Evolutionary conservation across 179 eudicot species (phyloP), one percentile per base, ranked within the genome.

Genomic region (Actinidia polygama): DNA sequence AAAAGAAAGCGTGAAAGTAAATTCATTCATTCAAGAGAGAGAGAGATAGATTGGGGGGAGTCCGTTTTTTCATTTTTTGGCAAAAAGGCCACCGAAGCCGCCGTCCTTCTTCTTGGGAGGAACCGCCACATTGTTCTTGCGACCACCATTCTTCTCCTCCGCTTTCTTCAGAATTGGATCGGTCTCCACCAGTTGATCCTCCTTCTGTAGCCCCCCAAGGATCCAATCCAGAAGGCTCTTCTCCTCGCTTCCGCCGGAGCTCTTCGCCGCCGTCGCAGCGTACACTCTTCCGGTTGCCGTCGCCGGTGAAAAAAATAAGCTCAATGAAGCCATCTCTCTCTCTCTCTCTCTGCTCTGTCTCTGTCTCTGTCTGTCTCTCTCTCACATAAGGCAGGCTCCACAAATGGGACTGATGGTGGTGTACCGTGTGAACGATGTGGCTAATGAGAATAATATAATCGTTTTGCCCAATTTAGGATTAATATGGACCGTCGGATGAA

Each of bases 91-190:
- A 15, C 94, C 97, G 79, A 89, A 85, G 21, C 93, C 79, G 50
- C 66, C 89, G 12, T 80, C 84, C 76, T 92, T 90, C 90, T 94
- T 94, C 94, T 91, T 93, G 44, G 87, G 86, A 40, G 90, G 96
- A 23, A 89, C 85, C 0, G 89, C 85, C n/a, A 86, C 92, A 0
- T 96, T 73, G 44, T 83, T 88, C 79, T 88, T 92, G 36, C 84
- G 82, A 70, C 87, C 85, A 66, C 77, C 85, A 8, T 75, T 78
- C 86, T 88, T 91, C 6, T 81, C 95, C 61, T 93, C 98, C 82
- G 89, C 94, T 89, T 89, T 91, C 83, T 91, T 80, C 69, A 96
- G 92, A 63, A 94, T 85, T 0, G 99, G 98, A 81, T 94, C 99
- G 62, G 96, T 93, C 84, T 94, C 99, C 69, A 85, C 84, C 53